phyloP scores from a whole-genome alignment of 2,329 filamentous ascomycete genomes.

The Zopfia rhizophila region DNA sequence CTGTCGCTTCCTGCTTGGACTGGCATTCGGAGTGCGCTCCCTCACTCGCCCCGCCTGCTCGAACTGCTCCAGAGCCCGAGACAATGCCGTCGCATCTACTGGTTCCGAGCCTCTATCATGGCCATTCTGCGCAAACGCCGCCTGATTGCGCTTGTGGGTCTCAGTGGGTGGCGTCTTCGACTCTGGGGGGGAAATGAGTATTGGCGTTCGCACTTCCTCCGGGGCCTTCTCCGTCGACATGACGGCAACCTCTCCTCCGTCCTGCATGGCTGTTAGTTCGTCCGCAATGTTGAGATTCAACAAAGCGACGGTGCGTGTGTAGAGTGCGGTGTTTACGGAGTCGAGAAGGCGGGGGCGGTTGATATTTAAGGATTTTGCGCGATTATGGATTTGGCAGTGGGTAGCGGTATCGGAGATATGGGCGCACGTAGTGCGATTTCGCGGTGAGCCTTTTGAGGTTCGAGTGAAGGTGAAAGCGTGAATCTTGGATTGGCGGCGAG shows the following conservation, averaged over 20 bases:
- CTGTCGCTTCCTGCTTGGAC: slow-evolving; percentile 75
- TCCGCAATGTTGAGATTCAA: slow-evolving; percentile 16
- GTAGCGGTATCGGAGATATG: slow-evolving; percentile 17
- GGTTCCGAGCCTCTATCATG: slow-evolving; percentile 60
- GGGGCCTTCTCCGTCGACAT: slow-evolving; percentile 26
- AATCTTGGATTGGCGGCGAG: slow-evolving; percentile 13
- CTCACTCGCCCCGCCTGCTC: slow-evolving; percentile 68
- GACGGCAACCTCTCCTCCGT: slow-evolving; percentile 26
- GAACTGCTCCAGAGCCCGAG: slow-evolving; percentile 69
- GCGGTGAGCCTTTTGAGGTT: slow-evolving; percentile 11
- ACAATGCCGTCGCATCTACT: slow-evolving; percentile 68
- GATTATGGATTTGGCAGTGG: slow-evolving; percentile 5
- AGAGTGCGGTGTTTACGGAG: slow-evolving; percentile 8
- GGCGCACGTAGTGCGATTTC: slow-evolving; percentile 20
- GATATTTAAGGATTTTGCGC: slow-evolving; percentile 1
- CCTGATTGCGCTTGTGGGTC: slow-evolving; percentile 59
- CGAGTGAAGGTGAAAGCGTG: slow-evolving; percentile 11
- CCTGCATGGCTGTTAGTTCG: slow-evolving; percentile 30
- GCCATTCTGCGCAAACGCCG: slow-evolving; percentile 36
- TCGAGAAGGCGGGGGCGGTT: slow-evolving; percentile 2
- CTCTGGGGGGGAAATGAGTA: slow-evolving; percentile 65
- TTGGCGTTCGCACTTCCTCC: slow-evolving; percentile 54
- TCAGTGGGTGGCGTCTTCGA: slow-evolving; percentile 70
- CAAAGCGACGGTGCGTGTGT: slow-evolving; percentile 3
- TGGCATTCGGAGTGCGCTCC: slow-evolving; percentile 71